phyloP scores from a whole-genome alignment of 305 asterid species.

The Caryopteris hybrid region DNA sequence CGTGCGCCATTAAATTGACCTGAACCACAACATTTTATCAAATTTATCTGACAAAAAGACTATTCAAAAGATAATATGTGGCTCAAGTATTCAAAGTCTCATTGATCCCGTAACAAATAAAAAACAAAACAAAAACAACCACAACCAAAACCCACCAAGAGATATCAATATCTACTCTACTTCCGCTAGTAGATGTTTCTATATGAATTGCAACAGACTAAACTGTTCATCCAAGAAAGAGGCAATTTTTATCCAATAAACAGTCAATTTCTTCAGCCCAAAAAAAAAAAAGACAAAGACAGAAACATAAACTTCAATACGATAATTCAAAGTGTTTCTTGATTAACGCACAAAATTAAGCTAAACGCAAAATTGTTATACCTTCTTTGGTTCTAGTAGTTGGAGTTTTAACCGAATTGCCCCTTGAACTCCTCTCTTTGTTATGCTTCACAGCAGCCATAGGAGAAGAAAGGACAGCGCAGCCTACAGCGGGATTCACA shows the following conservation, averaged over 20 bases:
- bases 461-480: slow-evolving; percentile 17
- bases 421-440: slow-evolving; percentile 11
- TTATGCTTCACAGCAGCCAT: slow-evolving; percentile 15
- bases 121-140: too few relatives aligned
- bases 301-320: background rate
- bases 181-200: slow-evolving; percentile 10
- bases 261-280: background rate
- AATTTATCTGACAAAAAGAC: background rate
- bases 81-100: background rate
- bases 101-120: too few relatives aligned
- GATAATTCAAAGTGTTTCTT: background rate
- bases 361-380: background rate
- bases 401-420: slow-evolving; percentile 17
- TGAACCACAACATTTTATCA: slow-evolving; percentile 17
- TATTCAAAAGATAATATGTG: background rate
- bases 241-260: background rate
- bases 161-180: slow-evolving; percentile 22
- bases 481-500: slow-evolving; percentile 14
- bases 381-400: slow-evolving; percentile 23
- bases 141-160: background rate
- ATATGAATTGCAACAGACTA: slow-evolving; percentile 22
- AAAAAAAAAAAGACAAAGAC: background rate
- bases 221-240: slow-evolving; percentile 4
- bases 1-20: slow-evolving; percentile 35
- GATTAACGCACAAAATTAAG: slow-evolving; percentile 6